Evolutionary conservation across 2,329 filamentous ascomycete species (phyloP).

Genomic region (Fusarium floridanum): DNA sequence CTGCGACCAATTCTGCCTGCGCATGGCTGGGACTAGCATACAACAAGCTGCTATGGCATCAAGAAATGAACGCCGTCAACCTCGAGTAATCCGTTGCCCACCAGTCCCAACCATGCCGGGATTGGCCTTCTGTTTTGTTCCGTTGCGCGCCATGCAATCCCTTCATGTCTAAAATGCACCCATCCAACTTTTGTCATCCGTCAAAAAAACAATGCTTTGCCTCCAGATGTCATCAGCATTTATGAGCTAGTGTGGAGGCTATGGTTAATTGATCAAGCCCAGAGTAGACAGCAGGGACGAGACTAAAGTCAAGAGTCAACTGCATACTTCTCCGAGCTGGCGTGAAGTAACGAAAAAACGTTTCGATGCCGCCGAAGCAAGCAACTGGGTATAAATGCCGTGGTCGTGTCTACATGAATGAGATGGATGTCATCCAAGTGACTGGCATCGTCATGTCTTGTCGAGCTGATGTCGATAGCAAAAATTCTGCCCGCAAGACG

Average conservation of each 20-base stretch:
- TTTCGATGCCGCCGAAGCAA: constrained; percentile 31
- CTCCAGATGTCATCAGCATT: constrained; percentile 13
- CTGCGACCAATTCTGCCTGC: constrained; percentile 12
- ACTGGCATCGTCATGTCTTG: constrained; percentile 35
- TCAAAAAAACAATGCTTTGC: constrained; percentile 22
- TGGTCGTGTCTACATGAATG: constrained; percentile 43
- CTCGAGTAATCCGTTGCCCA: not conserved
- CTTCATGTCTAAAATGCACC: constrained; percentile 20
- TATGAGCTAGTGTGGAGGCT: constrained; percentile 36
- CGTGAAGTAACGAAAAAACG: constrained; percentile 27
- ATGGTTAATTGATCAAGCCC: constrained; percentile 42
- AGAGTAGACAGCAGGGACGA: constrained; percentile 16
- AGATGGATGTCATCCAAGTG: constrained; percentile 34
- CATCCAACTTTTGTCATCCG: constrained; percentile 38
- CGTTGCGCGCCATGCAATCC: constrained; percentile 15
- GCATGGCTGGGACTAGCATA: constrained; percentile 10
- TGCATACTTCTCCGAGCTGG: constrained; percentile 10
- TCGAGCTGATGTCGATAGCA: constrained; percentile 32
- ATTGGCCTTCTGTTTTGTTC: not conserved
- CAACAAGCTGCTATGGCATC: constrained; percentile 5
- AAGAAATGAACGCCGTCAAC: not conserved
- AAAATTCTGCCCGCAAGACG: constrained; percentile 24
- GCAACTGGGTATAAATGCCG: constrained; percentile 44
- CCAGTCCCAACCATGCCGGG: constrained; percentile 15
- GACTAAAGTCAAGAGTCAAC: not conserved